Base-by-base conservation (phyloP, 495 filamentous ascomycete species). In the Tuber aestivum region DNA sequence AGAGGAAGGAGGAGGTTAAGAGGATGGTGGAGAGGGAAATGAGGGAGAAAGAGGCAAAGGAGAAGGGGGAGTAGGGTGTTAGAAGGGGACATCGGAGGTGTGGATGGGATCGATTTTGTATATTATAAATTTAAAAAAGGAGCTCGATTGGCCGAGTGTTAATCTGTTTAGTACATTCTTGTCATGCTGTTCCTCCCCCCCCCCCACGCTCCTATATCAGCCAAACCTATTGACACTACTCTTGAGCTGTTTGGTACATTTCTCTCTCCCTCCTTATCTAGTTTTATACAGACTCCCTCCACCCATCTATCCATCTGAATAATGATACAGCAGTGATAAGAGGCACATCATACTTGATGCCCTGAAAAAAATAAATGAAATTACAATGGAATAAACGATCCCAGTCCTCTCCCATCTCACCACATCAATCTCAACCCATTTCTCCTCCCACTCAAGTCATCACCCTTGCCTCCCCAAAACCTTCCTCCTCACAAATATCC, bases 1-100 rank as follows among this genome's bases (percentile, higher is more conserved):
- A 86, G 72, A 81, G 83, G 72, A 85, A 84, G 77, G 85, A 85
- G 80, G 79, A 77, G 75, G 72, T 74, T 23, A 83, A 72, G 76
- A 69, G 44, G 38, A 38, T 70, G 73, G 81, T 75, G 77, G 82
- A 83, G 83, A 82, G 83, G 79, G 82, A 80, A 76, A 72, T 77
- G 74, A 83, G 82, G 83, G 82, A 81, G 81, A 70, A 76, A 77
- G 69, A 80, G 75, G 41, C 70, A 71, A 42, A 42, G 72, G 75
- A 23, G 61, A 61, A 23, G 75, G 71, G 32, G 73, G 71, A 8
- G 38, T 35, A n/a, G 70, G 70, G 27, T 35, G 20, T 27, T 41
- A 42, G 50, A 35, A 50, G 7, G 56, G 44, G n/a, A 14, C 21
- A n/a, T 50, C 12, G 35, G 27, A 48, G 4, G 69, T 70, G n/a